Base-by-base conservation (phyloP, 2,329 filamentous ascomycete genomes). In the Huntiella abstrusa region DNA sequence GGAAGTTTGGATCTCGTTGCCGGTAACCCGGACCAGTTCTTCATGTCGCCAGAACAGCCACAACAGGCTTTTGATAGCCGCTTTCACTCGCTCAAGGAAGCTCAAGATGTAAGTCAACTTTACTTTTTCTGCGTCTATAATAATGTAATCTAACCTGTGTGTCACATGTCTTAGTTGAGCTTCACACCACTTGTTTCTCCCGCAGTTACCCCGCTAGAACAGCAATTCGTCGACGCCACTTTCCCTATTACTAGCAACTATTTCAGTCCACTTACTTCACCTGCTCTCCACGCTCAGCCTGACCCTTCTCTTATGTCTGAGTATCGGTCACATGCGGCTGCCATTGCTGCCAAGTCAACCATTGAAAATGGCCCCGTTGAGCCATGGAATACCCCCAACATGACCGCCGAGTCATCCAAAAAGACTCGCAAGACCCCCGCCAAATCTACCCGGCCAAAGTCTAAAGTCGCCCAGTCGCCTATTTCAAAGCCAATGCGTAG, bases 131-230 rank as follows among this genome's bases (percentile, higher is more conserved):
- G 4, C 17, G 3, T 19, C 36, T 12, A 36, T 19, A 33, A 13
- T 2, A 16, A 48, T 43, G 16, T 34, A 33, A 43, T 8, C 44
- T 50, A 47, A 47, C 37, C 11, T 22, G 11, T 28, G 3, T 40
- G 13, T 34, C 15, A 28, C 22, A 10, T 28, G 22, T 28, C 22
- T 28, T 19, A 80, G 75, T 76, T 83, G 71, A 68, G 77, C 7
- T 87, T 87, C 57, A 88, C 83, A 2, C 83, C 83, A 1, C 69
- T 88, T 28, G 82, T 83, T 8, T 87, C 83, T 13, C 83, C 83
- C n/a, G 83, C 82, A 4, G 82, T 88, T 38, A 87, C 83, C 2
- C 83, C 83, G 16, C 68, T 86, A 43, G 83, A 87, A 55, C 75
- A 79, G 52, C 67, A 70, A 40, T 38, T 28, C 17, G 64, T 73